Percentiles rank a stretch among this genome's conserved stretches.
These are phyloP conservation scores for Trypethelium eluteriae DNA, from an alignment of 495 filamentous ascomycete genomes.

Conservation along the genomic window DNA sequence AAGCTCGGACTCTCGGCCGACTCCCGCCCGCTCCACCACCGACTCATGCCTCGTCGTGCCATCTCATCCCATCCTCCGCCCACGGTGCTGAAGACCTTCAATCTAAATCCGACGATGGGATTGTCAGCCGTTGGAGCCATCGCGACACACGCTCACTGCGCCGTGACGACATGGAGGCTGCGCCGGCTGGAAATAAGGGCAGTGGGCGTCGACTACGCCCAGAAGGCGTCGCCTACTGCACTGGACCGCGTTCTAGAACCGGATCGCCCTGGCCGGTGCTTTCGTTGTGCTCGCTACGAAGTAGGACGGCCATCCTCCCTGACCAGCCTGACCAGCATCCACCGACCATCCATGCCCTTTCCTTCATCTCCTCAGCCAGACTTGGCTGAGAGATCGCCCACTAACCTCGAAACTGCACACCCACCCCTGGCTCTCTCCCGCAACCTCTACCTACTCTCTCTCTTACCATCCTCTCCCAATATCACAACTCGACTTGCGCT, in stretches of 20 bases:
- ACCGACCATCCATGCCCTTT: constrained; percentile 3
- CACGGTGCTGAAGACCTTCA: too few relatives aligned
- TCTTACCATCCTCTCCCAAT: background rate
- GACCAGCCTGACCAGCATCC: background rate
- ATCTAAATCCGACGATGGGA: background rate
- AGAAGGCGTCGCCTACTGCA: background rate
- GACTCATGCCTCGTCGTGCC: too few relatives aligned
- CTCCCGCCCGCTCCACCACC: background rate
- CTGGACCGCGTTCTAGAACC: constrained; percentile 7
- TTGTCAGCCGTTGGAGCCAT: background rate
- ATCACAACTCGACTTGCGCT: background rate
- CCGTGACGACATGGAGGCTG: background rate
- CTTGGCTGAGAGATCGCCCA: background rate
- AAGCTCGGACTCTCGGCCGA: background rate
- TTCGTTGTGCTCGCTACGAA: background rate
- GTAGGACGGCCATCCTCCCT: too few relatives aligned
- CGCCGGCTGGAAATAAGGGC: background rate
- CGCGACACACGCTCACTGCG: background rate
- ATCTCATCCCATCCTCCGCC: too few relatives aligned
- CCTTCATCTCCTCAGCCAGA: background rate
- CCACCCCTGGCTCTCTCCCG: background rate
- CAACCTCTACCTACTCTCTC: background rate
- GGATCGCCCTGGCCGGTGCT: background rate
- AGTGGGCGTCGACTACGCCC: background rate
- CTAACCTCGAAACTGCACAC: background rate